A percentile compares a stretch with the other conserved stretches of the same genome.
phyloP scores from a whole-genome alignment of 228 moss, liverwort and hornwort species.

The Sphagnum fallax region DNA sequence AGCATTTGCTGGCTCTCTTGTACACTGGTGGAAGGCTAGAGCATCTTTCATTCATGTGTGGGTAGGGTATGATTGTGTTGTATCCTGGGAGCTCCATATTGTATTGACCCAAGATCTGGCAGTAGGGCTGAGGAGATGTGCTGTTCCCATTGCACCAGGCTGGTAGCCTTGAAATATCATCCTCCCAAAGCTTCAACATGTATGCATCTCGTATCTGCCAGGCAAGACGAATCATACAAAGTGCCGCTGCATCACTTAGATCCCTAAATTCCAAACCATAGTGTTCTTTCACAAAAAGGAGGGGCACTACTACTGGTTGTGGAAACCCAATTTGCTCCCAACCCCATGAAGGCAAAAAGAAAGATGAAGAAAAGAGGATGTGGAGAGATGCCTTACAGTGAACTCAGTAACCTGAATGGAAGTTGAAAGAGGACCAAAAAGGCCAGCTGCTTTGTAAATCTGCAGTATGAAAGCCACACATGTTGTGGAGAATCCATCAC shows the following conservation, averaged over 20 bases:
- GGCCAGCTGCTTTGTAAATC: constrained; percentile 61
- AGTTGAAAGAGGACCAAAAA: constrained; percentile 33
- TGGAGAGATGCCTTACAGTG: constrained; percentile 17
- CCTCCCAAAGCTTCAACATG: constrained; percentile 58
- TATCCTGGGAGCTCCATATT: constrained; percentile 46
- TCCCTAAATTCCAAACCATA: neutral
- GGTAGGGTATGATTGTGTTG: constrained; percentile 46
- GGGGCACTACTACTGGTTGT: neutral
- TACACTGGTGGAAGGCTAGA: constrained; percentile 50
- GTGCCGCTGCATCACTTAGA: too few relatives aligned
- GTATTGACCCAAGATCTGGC: constrained; percentile 56
- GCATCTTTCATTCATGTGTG: constrained; percentile 57
- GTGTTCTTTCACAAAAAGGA: too few relatives aligned
- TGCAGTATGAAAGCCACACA: constrained; percentile 56
- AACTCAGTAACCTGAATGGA: constrained; percentile 59
- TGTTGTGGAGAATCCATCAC: constrained; percentile 53
- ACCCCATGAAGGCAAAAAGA: neutral
- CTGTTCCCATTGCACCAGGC: constrained; percentile 37
- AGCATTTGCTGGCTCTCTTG: constrained; percentile 36
- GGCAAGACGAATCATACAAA: neutral
- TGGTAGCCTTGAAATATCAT: constrained; percentile 39
- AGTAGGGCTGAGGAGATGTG: constrained; percentile 24
- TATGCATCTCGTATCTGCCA: constrained; percentile 55
- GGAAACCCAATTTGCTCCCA: neutral
- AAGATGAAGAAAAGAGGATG: neutral